Evolutionary conservation across 495 filamentous ascomycete genomes (phyloP).

Genomic region (Lophiotrema nucula): DNA sequence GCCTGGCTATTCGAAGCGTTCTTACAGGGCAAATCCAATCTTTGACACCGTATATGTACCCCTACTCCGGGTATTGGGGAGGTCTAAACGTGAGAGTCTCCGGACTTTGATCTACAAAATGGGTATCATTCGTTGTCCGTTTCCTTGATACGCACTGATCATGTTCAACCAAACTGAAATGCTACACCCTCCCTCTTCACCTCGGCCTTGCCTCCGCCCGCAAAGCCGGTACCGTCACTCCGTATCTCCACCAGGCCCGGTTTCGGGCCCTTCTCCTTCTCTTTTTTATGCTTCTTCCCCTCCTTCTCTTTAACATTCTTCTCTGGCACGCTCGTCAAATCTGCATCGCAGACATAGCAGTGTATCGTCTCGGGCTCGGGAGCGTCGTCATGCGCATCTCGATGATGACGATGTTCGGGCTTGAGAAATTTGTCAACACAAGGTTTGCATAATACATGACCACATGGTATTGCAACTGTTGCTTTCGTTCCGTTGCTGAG

Average conservation of each 20-base stretch:
- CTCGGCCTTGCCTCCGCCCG: conserved; percentile 76
- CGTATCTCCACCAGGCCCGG: conserved; percentile 81
- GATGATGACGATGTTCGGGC: conserved; percentile 36
- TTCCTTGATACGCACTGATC: too few species aligned
- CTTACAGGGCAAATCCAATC: too few species aligned
- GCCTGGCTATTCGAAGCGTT: too few species aligned
- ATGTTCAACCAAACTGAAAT: too few species aligned
- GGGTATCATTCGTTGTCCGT: too few species aligned
- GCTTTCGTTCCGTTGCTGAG: conserved; percentile 82
- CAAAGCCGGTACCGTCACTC: conserved; percentile 91
- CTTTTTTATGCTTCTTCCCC: conserved; percentile 46
- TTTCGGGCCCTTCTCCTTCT: conserved; percentile 57
- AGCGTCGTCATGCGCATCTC: conserved; percentile 62
- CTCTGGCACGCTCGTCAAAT: conserved; percentile 62
- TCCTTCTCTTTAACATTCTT: conserved; percentile 42
- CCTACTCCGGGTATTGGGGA: too few species aligned
- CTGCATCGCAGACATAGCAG: conserved; percentile 88
- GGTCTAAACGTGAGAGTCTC: too few species aligned
- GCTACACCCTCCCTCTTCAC: conserved; percentile 77
- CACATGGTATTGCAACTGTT: conserved; percentile 86
- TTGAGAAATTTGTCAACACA: conserved; percentile 87
- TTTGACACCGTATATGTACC: too few species aligned
- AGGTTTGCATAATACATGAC: conserved; percentile 86
- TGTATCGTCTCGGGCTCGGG: conserved; percentile 47
- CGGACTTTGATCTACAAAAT: too few species aligned